These are phyloP conservation scores for Russula brevipes DNA, from an alignment of 768 basidiomycete species.

Conservation along the genomic window DNA sequence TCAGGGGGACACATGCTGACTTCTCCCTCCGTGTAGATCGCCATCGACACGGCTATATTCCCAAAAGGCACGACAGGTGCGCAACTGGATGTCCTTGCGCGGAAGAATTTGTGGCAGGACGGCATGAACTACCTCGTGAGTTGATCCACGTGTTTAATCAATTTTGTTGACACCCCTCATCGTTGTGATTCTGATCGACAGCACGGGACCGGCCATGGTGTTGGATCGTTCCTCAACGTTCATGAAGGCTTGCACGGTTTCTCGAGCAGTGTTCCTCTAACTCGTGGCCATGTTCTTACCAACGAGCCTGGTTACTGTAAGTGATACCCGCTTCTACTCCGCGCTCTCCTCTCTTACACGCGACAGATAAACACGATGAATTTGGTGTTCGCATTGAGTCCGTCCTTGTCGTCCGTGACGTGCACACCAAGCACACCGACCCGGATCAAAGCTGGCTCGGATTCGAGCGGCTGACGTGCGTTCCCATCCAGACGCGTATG, in stretches of 20 bases:
- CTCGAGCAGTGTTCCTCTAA: conserved; percentile 59
- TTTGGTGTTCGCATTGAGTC: conserved; percentile 95
- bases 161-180: conserved; percentile 1
- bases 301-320: conserved; percentile 93
- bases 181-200: conserved; percentile 29
- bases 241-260: conserved; percentile 85
- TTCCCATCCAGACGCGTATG: conserved; percentile 90
- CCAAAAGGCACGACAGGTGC: conserved; percentile 84
- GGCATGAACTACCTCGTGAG: conserved; percentile 74
- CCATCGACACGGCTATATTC: conserved; percentile 85
- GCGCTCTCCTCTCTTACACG: background rate
- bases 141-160: conserved; percentile 19
- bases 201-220: conserved; percentile 91
- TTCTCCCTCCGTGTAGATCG: conserved; percentile 52
- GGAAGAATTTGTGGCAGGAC: conserved; percentile 82
- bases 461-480: conserved; percentile 89
- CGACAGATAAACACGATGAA: conserved; percentile 58
- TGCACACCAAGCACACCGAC: conserved; percentile 67
- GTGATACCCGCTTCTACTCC: conserved; percentile 31
- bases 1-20: conserved; percentile 18
- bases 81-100: conserved; percentile 84
- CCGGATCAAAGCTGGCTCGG: conserved; percentile 78
- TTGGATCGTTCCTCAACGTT: conserved; percentile 81
- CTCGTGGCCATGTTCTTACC: conserved; percentile 85
- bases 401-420: conserved; percentile 66